A percentile compares a stretch with the other conserved stretches of the same genome.
phyloP scores from a whole-genome alignment of 768 basidiomycete genomes.

The Imleria badia region DNA sequence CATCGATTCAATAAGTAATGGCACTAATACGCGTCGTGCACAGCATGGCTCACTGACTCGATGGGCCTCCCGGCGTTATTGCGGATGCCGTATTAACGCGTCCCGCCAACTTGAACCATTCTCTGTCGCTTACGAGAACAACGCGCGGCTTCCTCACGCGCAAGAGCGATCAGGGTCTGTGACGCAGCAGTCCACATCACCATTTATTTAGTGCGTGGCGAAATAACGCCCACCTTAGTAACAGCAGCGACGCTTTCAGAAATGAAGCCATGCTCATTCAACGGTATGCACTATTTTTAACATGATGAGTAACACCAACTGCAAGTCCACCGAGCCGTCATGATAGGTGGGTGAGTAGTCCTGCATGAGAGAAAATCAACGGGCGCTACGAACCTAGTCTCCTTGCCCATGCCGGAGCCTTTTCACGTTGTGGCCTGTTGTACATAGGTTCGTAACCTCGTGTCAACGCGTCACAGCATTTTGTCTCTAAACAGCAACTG shows the following conservation, averaged over 20 bases:
- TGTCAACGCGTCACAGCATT: slow-evolving; percentile 22
- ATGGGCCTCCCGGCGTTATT: slow-evolving; percentile 17
- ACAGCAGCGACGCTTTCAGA: not conserved
- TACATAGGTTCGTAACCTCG: slow-evolving; percentile 19
- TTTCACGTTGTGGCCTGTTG: not conserved
- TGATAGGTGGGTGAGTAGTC: not conserved
- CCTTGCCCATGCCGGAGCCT: not conserved
- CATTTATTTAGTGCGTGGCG: slow-evolving; percentile 3
- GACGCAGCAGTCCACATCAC: slow-evolving; percentile 1
- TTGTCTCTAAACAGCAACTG: slow-evolving; percentile 15
- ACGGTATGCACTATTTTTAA: slow-evolving; percentile 3
- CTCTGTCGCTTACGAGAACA: slow-evolving; percentile 11
- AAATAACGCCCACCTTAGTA: not conserved
- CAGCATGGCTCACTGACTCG: slow-evolving; percentile 2
- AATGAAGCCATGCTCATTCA: slow-evolving; percentile 10
- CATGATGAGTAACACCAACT: not conserved
- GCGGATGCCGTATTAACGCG: slow-evolving; percentile 18
- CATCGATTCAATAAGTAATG: not conserved
- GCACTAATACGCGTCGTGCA: not conserved
- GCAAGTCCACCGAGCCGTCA: not conserved
- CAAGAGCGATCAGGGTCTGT: slow-evolving; percentile 21
- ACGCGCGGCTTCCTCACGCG: slow-evolving; percentile 3
- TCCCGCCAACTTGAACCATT: not conserved
- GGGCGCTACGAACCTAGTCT: not conserved
- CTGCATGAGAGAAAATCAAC: not conserved